Evolutionary conservation across 2,329 filamentous ascomycete species (phyloP).

Genomic region (Tolypocladium cylindrosporum): DNA sequence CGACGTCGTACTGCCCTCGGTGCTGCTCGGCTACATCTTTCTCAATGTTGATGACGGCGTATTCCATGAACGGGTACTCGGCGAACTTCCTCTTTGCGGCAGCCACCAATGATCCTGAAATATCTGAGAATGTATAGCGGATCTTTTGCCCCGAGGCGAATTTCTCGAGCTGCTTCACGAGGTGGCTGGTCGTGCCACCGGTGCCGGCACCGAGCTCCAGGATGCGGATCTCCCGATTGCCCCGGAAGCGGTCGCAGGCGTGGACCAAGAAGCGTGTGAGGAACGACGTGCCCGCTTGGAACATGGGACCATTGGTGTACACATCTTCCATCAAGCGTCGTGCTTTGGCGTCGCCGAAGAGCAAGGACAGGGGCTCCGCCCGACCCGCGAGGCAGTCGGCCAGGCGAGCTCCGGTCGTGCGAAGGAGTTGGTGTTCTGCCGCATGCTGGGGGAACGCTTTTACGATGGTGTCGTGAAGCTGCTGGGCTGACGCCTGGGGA

Average conservation of each 20-base stretch:
- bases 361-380: slow-evolving; percentile 22
- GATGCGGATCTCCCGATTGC: slow-evolving; percentile 17
- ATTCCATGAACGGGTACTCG: slow-evolving; percentile 12
- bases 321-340: slow-evolving; percentile 22
- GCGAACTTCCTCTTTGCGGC: slow-evolving; percentile 14
- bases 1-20: slow-evolving; percentile 14
- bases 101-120: slow-evolving; percentile 22
- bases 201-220: slow-evolving; percentile 33
- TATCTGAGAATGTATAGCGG: slow-evolving; percentile 30
- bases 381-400: slow-evolving; percentile 25
- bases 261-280: slow-evolving; percentile 3
- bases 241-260: too few relatives aligned
- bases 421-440: neutral
- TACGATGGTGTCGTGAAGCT: neutral
- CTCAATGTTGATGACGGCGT: slow-evolving; percentile 17
- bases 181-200: slow-evolving; percentile 26
- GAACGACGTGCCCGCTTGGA: slow-evolving; percentile 9
- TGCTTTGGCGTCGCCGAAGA: slow-evolving; percentile 23
- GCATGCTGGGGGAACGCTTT: neutral
- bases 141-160: too few relatives aligned
- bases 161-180: slow-evolving; percentile 16
- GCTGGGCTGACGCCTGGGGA: neutral
- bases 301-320: slow-evolving; percentile 19
- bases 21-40: slow-evolving; percentile 8
- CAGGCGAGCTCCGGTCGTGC: slow-evolving; percentile 16